Conservation (phyloP, 345 rosid species). For the Eucalyptus erythrocorys region DNA sequence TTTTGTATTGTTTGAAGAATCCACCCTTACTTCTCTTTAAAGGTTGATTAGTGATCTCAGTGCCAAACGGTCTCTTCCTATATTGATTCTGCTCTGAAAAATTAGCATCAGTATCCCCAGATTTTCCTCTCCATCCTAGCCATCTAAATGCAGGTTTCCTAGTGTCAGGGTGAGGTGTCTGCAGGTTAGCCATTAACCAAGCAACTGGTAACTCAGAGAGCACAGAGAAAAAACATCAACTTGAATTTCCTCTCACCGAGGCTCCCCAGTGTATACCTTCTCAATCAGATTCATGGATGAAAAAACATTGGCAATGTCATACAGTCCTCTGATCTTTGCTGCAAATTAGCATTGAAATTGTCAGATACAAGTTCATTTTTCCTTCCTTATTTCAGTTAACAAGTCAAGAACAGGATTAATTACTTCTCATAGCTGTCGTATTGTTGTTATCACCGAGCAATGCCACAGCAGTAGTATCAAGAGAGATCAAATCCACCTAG, state of each 20-base stretch:
- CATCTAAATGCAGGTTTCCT: conserved; percentile 76
- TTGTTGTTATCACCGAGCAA: conserved; percentile 45
- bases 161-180: conserved; percentile 63
- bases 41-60: conserved; percentile 40
- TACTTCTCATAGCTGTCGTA: conserved; percentile 61
- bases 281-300: conserved; percentile 68
- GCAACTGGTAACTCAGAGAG: neutral
- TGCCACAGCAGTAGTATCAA: conserved; percentile 53
- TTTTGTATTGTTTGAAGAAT: conserved; percentile 8
- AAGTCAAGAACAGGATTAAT: neutral
- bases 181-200: conserved; percentile 2
- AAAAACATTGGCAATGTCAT: conserved; percentile 81
- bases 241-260: neutral
- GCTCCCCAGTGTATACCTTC: conserved; percentile 31
- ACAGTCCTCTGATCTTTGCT: conserved; percentile 79
- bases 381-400: neutral
- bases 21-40: conserved; percentile 33
- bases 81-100: conserved; percentile 16
- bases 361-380: neutral
- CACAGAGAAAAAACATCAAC: neutral
- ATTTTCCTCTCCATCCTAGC: conserved; percentile 41
- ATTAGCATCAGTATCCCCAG: neutral
- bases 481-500: conserved; percentile 52
- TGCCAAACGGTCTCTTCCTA: conserved; percentile 52
- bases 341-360: conserved; percentile 6